Percentiles rank a stretch among this genome's conserved stretches.
phyloP scores from a whole-genome alignment of 208 protist species.

The Acanthamoeba royreba region DNA sequence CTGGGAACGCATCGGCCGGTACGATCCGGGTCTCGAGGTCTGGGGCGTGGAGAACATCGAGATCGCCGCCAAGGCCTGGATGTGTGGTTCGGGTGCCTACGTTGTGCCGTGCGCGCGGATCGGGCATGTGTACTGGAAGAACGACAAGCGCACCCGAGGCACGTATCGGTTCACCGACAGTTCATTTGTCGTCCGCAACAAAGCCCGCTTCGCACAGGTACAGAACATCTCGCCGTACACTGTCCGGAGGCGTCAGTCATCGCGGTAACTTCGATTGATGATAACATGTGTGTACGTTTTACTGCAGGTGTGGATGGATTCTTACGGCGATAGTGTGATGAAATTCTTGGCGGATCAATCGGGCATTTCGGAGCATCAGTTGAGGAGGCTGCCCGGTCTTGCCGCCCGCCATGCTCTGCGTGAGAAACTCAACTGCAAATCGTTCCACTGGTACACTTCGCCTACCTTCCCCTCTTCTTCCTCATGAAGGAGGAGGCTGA shows the following conservation, averaged over 20 bases:
- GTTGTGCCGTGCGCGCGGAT: background rate
- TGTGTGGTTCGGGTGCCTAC: background rate
- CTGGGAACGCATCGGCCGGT: background rate
- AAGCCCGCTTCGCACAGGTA: background rate
- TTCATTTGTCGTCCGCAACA: background rate
- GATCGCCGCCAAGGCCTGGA: slow-evolving; percentile 17
- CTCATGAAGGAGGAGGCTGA: background rate
- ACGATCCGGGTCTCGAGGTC: background rate
- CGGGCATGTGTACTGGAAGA: background rate
- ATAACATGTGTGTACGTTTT: background rate
- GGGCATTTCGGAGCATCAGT: background rate
- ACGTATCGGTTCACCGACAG: background rate
- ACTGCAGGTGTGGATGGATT: background rate
- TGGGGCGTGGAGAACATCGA: slow-evolving; percentile 24
- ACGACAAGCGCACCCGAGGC: background rate
- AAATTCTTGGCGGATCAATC: background rate
- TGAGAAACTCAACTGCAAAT: background rate
- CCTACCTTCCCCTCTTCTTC: background rate
- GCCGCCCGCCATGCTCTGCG: background rate
- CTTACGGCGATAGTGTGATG: background rate
- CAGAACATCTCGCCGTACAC: background rate
- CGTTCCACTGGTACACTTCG: background rate
- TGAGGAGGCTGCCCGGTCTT: background rate
- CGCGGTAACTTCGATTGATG: no score
- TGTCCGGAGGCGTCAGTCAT: no score